Conservation (phyloP, 164 flowering plant species). For the Malania oleifera region DNA sequence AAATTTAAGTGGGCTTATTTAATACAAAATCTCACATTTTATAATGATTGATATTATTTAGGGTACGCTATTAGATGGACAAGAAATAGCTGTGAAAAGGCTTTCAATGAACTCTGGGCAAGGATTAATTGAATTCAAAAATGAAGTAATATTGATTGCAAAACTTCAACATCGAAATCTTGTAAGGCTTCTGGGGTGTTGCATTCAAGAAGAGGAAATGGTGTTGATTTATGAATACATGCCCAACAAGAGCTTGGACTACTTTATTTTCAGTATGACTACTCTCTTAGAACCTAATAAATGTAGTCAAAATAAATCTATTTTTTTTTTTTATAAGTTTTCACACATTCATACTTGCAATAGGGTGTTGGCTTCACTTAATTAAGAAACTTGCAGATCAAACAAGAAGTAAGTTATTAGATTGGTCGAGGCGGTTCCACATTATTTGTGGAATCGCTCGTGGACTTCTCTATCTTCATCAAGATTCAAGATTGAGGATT, state of each 20-base stretch:
- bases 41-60: no score
- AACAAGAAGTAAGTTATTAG: neutral
- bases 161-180: slow-evolving; percentile 56
- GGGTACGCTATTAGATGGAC: slow-evolving; percentile 25
- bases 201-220: slow-evolving; percentile 31
- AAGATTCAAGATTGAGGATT: slow-evolving; percentile 31
- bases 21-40: no score
- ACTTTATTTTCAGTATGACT: slow-evolving; percentile 24
- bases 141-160: slow-evolving; percentile 35
- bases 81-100: slow-evolving; percentile 44
- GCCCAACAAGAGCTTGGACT: slow-evolving; percentile 40
- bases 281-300: no score
- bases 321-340: no score
- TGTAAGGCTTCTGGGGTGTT: slow-evolving; percentile 41
- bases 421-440: slow-evolving; percentile 30
- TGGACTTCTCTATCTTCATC: slow-evolving; percentile 47
- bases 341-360: no score
- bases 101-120: slow-evolving; percentile 30
- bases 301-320: no score
- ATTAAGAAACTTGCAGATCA: no score
- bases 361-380: no score
- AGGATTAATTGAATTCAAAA: slow-evolving; percentile 38
- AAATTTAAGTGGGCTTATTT: no score
- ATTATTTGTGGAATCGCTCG: slow-evolving; percentile 37
- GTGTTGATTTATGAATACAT: slow-evolving; percentile 46